These are phyloP conservation scores for Coniochaeta sp. DNA, from an alignment of 2,329 filamentous ascomycete species.

Conservation along the genomic window DNA sequence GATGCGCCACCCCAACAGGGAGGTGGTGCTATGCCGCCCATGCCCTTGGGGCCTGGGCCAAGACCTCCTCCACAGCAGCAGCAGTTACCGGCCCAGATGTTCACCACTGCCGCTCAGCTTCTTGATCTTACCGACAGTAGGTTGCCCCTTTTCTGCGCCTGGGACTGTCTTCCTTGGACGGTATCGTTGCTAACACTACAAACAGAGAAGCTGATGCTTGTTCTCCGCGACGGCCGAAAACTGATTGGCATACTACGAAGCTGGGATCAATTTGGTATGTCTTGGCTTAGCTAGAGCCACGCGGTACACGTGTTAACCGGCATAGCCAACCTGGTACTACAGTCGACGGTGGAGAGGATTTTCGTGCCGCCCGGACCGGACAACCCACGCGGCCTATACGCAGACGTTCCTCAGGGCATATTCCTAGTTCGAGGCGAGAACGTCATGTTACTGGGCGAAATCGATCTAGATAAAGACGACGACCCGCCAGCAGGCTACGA, in stretches of 20 bases:
- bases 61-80: conserved; percentile 36
- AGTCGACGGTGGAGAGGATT: conserved; percentile 84
- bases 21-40: conserved; percentile 18
- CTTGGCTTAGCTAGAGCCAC: conserved; percentile 4
- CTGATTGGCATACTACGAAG: conserved; percentile 86
- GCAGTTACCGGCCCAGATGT: conserved; percentile 89
- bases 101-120: conserved; percentile 92
- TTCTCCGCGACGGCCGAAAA: conserved; percentile 88
- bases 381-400: conserved; percentile 53
- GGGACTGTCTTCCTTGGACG: background rate
- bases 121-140: conserved; percentile 95
- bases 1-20: conserved; percentile 16
- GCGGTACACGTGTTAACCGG: conserved; percentile 14
- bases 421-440: conserved; percentile 95
- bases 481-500: conserved; percentile 66
- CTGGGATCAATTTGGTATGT: conserved; percentile 94
- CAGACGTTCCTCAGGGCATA: conserved; percentile 77
- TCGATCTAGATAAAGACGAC: conserved; percentile 95
- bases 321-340: conserved; percentile 86
- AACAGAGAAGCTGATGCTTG: conserved; percentile 87
- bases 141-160: conserved; percentile 4
- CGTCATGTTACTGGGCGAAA: conserved; percentile 90
- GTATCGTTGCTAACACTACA: conserved; percentile 17
- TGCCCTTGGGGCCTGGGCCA: conserved; percentile 11
- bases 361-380: conserved; percentile 52